Conservation (phyloP, 208 protist genomes). For the Leishmania tropica region DNA sequence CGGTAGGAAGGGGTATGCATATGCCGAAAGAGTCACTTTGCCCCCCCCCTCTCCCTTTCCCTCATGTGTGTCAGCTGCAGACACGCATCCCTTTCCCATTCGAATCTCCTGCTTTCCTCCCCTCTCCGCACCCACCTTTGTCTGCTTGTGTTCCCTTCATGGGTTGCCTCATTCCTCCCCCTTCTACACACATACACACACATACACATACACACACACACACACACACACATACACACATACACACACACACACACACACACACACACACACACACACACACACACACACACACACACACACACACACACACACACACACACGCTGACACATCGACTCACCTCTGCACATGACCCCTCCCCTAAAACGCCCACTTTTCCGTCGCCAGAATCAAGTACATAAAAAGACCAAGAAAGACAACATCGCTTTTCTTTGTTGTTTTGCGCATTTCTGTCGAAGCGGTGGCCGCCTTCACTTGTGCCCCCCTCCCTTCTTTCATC, state of each 20-base stretch:
- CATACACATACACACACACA: neutral
- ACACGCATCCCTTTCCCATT: neutral
- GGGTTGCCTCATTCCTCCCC: neutral
- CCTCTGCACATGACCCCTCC: neutral
- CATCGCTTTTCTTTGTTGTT: neutral
- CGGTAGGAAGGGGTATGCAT: neutral
- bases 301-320: neutral
- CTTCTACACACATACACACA: neutral
- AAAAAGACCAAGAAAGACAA: neutral
- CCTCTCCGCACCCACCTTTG: neutral
- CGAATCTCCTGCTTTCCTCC: neutral
- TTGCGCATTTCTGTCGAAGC: neutral
- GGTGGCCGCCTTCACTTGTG: constrained; percentile 3
- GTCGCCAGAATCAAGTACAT: neutral
- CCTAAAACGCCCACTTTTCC: neutral
- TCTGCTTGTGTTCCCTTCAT: neutral
- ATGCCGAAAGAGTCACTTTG: neutral
- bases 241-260: neutral
- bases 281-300: neutral
- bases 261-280: neutral
- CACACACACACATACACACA: neutral
- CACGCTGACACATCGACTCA: neutral
- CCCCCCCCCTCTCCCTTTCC: too few species aligned
- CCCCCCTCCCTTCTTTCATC: neutral
- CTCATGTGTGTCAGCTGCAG: neutral